Conservation (phyloP, 345 rosid genomes). For the Gossypium rotundifolium region DNA sequence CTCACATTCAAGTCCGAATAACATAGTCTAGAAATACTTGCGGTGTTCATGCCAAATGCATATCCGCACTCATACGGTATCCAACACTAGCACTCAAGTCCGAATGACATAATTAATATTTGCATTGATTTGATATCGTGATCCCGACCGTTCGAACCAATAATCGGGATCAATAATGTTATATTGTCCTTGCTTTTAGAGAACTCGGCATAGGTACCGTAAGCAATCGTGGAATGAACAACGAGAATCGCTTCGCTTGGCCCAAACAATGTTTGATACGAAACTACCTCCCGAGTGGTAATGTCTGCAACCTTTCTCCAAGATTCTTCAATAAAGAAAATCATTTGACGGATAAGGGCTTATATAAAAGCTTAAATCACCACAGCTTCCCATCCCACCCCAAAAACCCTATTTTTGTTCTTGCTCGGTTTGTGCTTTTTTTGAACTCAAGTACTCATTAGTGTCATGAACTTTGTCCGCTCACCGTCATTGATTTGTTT, state of each 20-base stretch:
- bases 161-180: neutral
- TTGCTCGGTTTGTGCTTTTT: neutral
- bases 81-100: neutral
- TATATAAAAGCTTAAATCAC: neutral
- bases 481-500: too few relatives aligned
- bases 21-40: neutral
- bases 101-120: neutral
- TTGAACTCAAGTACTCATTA: neutral
- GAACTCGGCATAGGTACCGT: conserved; percentile 76
- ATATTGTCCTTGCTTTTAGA: conserved; percentile 31
- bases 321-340: conserved; percentile 73
- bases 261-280: conserved; percentile 83
- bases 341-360: conserved; percentile 55
- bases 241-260: conserved; percentile 67
- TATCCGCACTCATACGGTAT: neutral
- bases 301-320: conserved; percentile 85
- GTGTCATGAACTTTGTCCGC: neutral
- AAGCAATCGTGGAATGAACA: conserved; percentile 57
- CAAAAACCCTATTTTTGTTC: neutral
- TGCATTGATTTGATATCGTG: neutral
- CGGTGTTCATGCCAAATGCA: too few relatives aligned
- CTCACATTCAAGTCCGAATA: neutral
- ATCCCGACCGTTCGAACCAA: neutral
- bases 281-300: conserved; percentile 72
- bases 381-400: neutral